Evolutionary conservation across 352 stramenopile genomes (phyloP), one percentile per base, ranked within the genome.

Genomic region (Pythium brachiatum): DNA sequence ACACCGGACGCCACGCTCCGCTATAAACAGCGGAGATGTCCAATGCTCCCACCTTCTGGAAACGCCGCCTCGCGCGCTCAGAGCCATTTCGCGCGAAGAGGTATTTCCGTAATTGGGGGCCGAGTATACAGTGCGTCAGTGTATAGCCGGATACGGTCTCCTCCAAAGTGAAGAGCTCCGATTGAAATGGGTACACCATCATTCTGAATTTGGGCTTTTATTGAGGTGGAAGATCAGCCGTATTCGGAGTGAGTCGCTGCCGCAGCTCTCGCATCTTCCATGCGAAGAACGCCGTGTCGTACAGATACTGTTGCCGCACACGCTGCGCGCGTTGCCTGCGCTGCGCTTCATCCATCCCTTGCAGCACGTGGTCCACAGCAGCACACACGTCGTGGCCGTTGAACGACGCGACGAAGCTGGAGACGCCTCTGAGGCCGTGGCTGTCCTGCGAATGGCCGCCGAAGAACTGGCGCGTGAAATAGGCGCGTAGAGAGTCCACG

Each of bases 201-300:
- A 52, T 20, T 52, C 44, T 52, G 23, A 7, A 48, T 43, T 3
- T 18, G 20, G 18, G 41, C 41, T 48, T 52, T 23, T 52, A 52
- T 52, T 52, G 44, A 21, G 44, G 44, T 21, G 7, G 32, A 11
- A 23, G 44, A 8, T 52, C 15, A 2, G 27, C 25, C 1, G 11
- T 8, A 1, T 31, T n/a, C 1, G 44, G 44, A 3, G 20, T 7
- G 44, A 52, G 44, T 12, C 20, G 44, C 62, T 13, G 60, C 16
- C 53, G 66, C 39, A 90, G 62, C 50, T 79, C 59, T 34, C 69
- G 56, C 79, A 89, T 90, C 39, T 80, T 81, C 15, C 73, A 66
- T 15, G 70, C 68, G 39, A 92, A 90, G 66, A 89, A 90, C 56
- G 79, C 70, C 57, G 76, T 82, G 67, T 92, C 77, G 29, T 76